A percentile compares a stretch with the other conserved stretches of the same genome.
Conservation (phyloP, 23 red algal species). For the Gracilaria domingensis region DNA sequence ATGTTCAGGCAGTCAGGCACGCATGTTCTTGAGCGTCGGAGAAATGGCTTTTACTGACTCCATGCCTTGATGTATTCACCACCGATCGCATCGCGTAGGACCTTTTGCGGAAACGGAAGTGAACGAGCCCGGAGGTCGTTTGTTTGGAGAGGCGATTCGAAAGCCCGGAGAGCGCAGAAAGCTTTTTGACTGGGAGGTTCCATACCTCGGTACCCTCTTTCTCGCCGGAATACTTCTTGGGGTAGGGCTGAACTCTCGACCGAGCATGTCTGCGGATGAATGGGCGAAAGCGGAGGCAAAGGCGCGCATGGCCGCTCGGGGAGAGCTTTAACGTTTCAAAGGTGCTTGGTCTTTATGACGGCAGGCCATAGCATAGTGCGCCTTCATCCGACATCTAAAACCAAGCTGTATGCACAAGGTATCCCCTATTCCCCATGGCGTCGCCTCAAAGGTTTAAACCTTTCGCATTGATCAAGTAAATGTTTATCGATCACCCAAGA, state of each 20-base stretch:
- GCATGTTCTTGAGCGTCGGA: not conserved
- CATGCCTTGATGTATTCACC: not conserved
- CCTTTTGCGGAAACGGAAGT: constrained; percentile 36
- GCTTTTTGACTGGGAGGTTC: constrained; percentile 73
- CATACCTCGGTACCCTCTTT: constrained; percentile 47
- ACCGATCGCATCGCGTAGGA: not conserved
- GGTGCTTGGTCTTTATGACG: not conserved
- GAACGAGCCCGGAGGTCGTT: constrained; percentile 79
- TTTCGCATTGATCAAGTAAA: constrained; percentile 3
- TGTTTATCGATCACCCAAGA: constrained; percentile 73
- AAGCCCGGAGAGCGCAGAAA: constrained; percentile 75
- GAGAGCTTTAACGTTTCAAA: constrained; percentile 4
- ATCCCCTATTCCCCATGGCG: not conserved
- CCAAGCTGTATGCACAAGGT: not conserved
- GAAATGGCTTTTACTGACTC: not conserved
- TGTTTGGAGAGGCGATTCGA: constrained; percentile 81
- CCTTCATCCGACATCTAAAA: not conserved
- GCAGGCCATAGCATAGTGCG: not conserved
- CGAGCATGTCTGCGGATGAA: constrained; percentile 37
- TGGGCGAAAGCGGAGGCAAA: constrained; percentile 56
- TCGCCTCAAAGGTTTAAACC: not conserved
- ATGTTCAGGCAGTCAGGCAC: not conserved
- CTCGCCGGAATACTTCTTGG: constrained; percentile 54
- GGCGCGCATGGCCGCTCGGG: constrained; percentile 25
- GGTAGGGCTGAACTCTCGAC: constrained; percentile 68